Evolutionary conservation across 192 early-diverging fungal genomes (phyloP), one percentile per base, ranked within the genome.

Genomic region (Rhizophagus clarus): DNA sequence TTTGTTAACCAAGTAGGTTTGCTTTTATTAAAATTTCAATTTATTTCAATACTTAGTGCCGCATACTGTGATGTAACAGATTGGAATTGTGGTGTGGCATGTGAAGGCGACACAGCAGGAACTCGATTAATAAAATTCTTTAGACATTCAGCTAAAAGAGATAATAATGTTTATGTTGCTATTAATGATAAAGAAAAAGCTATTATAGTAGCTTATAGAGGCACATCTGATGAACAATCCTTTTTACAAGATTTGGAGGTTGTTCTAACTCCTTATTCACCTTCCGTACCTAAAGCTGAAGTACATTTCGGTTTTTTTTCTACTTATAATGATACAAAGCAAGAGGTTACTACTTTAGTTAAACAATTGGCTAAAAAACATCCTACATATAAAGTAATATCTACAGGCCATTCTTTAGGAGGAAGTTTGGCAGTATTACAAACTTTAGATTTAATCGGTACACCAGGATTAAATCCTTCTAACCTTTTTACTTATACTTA

Each of bases 131-230:
- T 74, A 8, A 49, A 74, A 29, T 74, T 49, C 14, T 74, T 74
- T 74, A 26, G 31, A 29, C 1, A 74, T 10, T 31, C 47, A 10
- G 0, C 17, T 12, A n/a, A n/a, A 72, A 72, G 42, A 24, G 70
- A 72, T 61, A 74, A 74, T 61, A 74, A 74, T 14, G 73, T 3
- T 29, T 74, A 28, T 61, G 73, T 74, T 31, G 73, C 73, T 14
- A 37, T 74, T 74, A 74, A 74, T 56, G 73, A 74, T 61, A 28
- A 74, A 61, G 28, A 60, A 60, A 74, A 61, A 15, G 45, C 73
- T n/a, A 60, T 74, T 15, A 56, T 74, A 17, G 29, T 74, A 9
- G 24, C 73, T 31, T 74, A 31, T 32, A 49, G 51, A 56, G 73
- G 73, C 4, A 74, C 73, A 29, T 11, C 73, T 15, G 49, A 74